Base-by-base conservation (phyloP, 1,284 basidiomycete genomes). In the Neonothopanus nambi region DNA sequence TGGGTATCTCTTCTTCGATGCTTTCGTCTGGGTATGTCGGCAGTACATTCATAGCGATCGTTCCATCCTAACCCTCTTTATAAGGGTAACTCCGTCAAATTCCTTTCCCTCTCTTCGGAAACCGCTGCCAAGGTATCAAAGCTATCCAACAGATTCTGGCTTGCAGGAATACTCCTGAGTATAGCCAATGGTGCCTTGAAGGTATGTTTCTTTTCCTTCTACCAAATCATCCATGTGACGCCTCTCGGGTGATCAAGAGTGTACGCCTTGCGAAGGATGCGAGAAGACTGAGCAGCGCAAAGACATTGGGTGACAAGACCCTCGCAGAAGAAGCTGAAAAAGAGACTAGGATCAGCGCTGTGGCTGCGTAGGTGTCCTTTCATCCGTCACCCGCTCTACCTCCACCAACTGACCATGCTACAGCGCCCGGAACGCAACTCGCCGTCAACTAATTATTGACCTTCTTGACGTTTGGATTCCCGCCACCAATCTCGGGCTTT, bases 391-490 rank as follows among this genome's bases (percentile, higher is more conserved):
- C 17, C 36, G 33, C 24, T 26, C 17, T 17, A 30, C 17, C 21
- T 44, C 8, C 38, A 45, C 37, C 47, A 9, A 55, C 52, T 61
- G 28, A n/a, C 21, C 54, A 40, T 49, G 37, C 17, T 24, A n/a
- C 59, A 93, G 91, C 39, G 79, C 87, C 60, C 85, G 84, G 38
- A 70, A 74, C 26, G 81, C 80, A 6, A 80, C 85, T 24, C 82
- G 86, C 20, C 82, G 82, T 63, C 93, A 96, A 70, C 84, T 96
- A 65, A 72, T 86, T 47, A 85, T 93, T 61, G 93, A 96, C 68
- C 66, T 82, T 18, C 75, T 94, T 56, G 93, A 96, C 66, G 71
- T 95, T 60, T 93, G 91, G 85, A 85, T 95, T 65, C 97, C 96
- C 11, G 91, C 94, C 11, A 88, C 89, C 41, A 89, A 82, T 57